Evolutionary conservation across 163 green algal genomes (phyloP).

Genomic region (Volvox carteri): DNA sequence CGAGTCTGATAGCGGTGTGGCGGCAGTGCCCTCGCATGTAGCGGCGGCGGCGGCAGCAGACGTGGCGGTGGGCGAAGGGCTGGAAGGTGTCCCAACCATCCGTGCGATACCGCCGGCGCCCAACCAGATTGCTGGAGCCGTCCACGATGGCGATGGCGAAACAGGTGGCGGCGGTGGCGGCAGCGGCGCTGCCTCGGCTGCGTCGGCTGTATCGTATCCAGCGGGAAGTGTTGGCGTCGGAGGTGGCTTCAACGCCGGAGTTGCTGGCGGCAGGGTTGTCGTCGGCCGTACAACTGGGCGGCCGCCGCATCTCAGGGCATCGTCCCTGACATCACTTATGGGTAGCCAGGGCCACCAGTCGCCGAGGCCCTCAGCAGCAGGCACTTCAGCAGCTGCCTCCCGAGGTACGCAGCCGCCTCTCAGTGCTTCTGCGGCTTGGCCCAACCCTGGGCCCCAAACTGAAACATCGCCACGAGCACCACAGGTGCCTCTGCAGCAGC

Average conservation of each 20-base stretch:
- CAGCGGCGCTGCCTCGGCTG: background rate
- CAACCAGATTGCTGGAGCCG: background rate
- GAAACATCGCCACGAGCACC: too few relatives aligned
- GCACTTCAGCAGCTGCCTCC: background rate
- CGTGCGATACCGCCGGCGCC: background rate
- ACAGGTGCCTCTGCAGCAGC: background rate
- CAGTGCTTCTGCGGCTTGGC: background rate
- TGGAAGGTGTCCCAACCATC: background rate
- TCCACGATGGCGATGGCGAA: background rate
- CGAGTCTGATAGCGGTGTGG: background rate
- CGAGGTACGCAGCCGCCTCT: background rate
- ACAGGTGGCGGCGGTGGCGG: background rate
- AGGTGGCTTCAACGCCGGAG: conserved; percentile 3
- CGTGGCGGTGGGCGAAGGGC: background rate
- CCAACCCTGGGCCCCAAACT: too few relatives aligned
- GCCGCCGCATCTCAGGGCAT: background rate
- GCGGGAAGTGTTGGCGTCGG: background rate
- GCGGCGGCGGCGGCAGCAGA: background rate
- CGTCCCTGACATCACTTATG: conserved; percentile 1
- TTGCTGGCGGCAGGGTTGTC: conserved; percentile 8
- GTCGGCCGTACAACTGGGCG: conserved; percentile 10
- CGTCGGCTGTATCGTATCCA: background rate
- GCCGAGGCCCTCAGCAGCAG: background rate
- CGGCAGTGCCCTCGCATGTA: background rate
- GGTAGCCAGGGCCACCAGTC: background rate